Percentiles rank a stretch among this genome's conserved stretches.
phyloP scores from a whole-genome alignment of 140 eudicot genomes.

The Anethum foeniculum region DNA sequence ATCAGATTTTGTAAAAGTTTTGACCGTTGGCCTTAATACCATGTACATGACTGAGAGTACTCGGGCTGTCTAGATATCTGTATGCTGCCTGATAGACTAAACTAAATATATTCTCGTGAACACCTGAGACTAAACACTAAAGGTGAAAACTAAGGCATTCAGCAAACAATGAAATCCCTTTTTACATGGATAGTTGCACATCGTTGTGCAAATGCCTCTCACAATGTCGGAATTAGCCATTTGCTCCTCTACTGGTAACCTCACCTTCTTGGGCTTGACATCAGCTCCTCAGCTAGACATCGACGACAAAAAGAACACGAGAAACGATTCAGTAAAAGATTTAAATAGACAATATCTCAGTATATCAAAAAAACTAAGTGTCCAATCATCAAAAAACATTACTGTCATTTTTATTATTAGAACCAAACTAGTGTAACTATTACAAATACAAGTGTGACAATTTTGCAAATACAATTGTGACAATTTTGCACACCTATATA shows the following conservation, averaged over 20 bases:
- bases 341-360: background rate
- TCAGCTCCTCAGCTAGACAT: background rate
- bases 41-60: background rate
- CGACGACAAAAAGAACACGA: background rate
- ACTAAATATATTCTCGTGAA: background rate
- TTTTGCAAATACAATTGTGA: background rate
- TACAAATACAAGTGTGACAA: background rate
- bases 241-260: background rate
- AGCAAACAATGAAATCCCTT: background rate
- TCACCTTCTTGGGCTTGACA: conserved; percentile 1
- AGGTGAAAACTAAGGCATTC: background rate
- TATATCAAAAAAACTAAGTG: background rate
- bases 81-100: background rate
- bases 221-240: background rate
- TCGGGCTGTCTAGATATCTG: background rate
- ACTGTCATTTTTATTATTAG: background rate
- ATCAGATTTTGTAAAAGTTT: background rate
- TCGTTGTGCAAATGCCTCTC: background rate
- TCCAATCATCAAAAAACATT: background rate
- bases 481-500: background rate
- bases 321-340: background rate
- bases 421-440: background rate
- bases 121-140: background rate
- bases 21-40: background rate
- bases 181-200: background rate